Conservation (phyloP, 345 rosid species). For the Populus simonii region DNA sequence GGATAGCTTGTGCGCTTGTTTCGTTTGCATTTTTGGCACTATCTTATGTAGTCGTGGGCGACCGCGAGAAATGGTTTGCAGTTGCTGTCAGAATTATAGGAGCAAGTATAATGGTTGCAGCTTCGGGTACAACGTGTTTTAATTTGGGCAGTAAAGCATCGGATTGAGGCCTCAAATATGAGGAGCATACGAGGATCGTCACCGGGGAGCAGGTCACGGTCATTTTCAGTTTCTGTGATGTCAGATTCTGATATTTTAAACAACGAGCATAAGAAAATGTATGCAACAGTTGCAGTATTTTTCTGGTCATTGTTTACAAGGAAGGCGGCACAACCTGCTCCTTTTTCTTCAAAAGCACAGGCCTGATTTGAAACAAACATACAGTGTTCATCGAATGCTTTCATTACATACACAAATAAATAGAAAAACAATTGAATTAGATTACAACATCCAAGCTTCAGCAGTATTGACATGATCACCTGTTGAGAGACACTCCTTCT, state of each 20-base stretch:
- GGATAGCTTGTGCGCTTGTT: slow-evolving; percentile 84
- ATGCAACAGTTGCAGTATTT: too few relatives aligned
- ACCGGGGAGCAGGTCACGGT: slow-evolving; percentile 49
- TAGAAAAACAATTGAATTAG: too few relatives aligned
- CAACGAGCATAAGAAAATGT: slow-evolving; percentile 40
- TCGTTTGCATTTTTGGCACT: slow-evolving; percentile 77
- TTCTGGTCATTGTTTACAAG: too few relatives aligned
- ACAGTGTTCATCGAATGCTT: background rate
- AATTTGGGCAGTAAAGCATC: slow-evolving; percentile 39
- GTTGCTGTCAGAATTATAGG: slow-evolving; percentile 77
- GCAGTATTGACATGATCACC: slow-evolving; percentile 25
- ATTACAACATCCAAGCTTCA: too few relatives aligned
- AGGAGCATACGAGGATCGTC: slow-evolving; percentile 64
- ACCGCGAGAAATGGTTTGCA: slow-evolving; percentile 69
- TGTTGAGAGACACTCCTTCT: slow-evolving; percentile 48
- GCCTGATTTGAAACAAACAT: slow-evolving; percentile 36
- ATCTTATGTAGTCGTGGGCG: slow-evolving; percentile 79
- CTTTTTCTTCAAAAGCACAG: slow-evolving; percentile 40
- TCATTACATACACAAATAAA: background rate
- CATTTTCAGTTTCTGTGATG: slow-evolving; percentile 51
- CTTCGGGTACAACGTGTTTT: too few relatives aligned
- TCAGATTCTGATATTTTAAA: slow-evolving; percentile 63
- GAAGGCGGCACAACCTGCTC: too few relatives aligned
- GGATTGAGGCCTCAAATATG: slow-evolving; percentile 70
- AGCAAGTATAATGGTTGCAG: slow-evolving; percentile 20